Base-by-base conservation (phyloP, 345 rosid species). In the Eucalyptus erythrocorys region DNA sequence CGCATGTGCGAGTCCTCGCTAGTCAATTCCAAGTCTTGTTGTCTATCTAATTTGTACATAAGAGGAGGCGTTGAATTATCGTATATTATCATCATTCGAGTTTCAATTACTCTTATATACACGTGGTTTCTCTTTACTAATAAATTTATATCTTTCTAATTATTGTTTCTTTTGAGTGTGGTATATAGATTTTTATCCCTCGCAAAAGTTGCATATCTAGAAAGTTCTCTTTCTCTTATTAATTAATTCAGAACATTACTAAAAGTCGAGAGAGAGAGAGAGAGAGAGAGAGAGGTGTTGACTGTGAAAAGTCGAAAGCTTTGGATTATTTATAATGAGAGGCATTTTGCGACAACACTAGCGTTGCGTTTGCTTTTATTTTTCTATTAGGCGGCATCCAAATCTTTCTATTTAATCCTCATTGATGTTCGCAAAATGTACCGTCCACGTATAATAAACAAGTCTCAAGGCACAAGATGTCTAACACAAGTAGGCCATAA, bases 381-480 rank as follows among this genome's bases (percentile, higher is more conserved):
- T 68, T 68, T 68, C 42, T 16, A 68, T 34, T 8, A 17, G 2
- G 42, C 13, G 42, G 80, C 21, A 68, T 34, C 24, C 21, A 34
- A 17, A 68, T 68, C 80, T 68, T 66, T 68, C 43, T 34, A 68
- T 68, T 68, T 17, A 68, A 68, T 68, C 42, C 43, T 19, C 80
- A 9, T 66, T 32, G 79, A 32, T 32, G 21, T 0, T 66, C 79
- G 19, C 22, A 66, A 66, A 66, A 0, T 32, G 0, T 4, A 32
- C 79, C 68, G 15, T 27, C 68, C 79, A 14, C 79, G 37, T 32
- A 7, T 8, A 66, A 32, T 22, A 66, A 8, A 15, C 21, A 15
- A 15, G 22, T 32, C 37, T 0, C 76, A 64, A 64, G 76, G 0
- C 37, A 0, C 71, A 0, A 61, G 34, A 64, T 64, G 76, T 14